phyloP scores from a whole-genome alignment of 305 asterid genomes.

The Fraxinus latifolia region DNA sequence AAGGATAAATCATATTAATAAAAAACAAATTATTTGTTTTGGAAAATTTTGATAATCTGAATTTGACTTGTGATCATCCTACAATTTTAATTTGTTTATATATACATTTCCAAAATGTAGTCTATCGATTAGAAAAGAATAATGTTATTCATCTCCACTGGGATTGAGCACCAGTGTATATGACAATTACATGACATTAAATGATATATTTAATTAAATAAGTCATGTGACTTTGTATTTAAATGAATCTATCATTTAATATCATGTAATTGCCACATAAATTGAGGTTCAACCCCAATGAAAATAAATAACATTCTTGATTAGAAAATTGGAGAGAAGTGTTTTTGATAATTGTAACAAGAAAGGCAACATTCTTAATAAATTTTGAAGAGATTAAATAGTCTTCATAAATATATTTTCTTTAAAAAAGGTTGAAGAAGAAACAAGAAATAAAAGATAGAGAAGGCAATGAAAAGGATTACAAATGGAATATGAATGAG shows the following conservation, averaged over 20 bases:
- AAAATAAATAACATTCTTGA: neutral
- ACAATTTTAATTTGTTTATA: neutral
- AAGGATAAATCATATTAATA: conserved; percentile 7
- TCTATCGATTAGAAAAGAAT: neutral
- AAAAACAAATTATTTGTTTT: neutral
- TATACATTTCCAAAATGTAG: neutral
- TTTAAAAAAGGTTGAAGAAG: neutral
- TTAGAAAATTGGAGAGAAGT: neutral
- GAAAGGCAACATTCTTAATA: no score
- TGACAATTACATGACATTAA: no score
- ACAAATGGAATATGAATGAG: conserved; percentile 19
- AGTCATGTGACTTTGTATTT: no score
- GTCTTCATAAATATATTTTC: neutral
- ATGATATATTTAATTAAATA: no score
- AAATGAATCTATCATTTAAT: no score
- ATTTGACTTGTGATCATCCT: neutral
- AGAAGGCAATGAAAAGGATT: neutral
- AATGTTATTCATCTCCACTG: no score
- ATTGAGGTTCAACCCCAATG: no score
- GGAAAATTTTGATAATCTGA: neutral
- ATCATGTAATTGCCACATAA: no score
- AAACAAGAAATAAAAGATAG: neutral
- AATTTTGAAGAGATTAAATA: no score
- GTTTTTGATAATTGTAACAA: no score
- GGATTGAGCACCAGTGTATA: no score